phyloP scores from a whole-genome alignment of 805 yeast genomes.

The Cyberlindnera mississippiensis region DNA sequence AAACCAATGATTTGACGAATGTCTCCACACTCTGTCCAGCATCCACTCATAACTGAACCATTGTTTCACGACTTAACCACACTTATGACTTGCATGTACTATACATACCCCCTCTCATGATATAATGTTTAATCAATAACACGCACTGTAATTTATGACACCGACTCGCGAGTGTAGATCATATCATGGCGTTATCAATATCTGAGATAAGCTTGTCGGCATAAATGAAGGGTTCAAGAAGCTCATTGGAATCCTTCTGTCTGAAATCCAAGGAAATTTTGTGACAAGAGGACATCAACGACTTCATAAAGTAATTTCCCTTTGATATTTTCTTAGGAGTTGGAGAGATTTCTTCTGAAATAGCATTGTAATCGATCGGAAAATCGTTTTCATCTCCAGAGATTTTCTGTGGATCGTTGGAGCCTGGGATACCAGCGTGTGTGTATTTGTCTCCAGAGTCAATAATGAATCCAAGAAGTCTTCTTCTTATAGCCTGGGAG shows the following conservation, averaged over 20 bases:
- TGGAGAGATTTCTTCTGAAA: slow-evolving; percentile 6
- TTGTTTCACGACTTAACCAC: no score
- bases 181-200: no score
- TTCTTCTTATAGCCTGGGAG: background rate
- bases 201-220: slow-evolving; percentile 15
- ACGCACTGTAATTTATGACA: no score
- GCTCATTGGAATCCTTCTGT: background rate
- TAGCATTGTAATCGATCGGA: slow-evolving; percentile 2
- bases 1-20: slow-evolving; percentile 1
- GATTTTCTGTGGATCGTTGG: background rate
- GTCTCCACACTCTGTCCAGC: no score
- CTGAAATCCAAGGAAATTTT: background rate
- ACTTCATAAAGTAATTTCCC: slow-evolving; percentile 2
- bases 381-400: slow-evolving; percentile 5
- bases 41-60: no score
- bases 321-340: slow-evolving; percentile 1
- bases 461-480: slow-evolving; percentile 8
- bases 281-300: slow-evolving; percentile 6
- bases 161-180: no score
- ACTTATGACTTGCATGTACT: no score
- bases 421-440: background rate
- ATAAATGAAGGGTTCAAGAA: slow-evolving; percentile 3
- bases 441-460: slow-evolving; percentile 13
- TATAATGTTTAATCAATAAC: no score
- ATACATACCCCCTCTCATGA: no score